Base-by-base conservation (phyloP, 257 asterid genomes). In the Apocynum venetum region DNA sequence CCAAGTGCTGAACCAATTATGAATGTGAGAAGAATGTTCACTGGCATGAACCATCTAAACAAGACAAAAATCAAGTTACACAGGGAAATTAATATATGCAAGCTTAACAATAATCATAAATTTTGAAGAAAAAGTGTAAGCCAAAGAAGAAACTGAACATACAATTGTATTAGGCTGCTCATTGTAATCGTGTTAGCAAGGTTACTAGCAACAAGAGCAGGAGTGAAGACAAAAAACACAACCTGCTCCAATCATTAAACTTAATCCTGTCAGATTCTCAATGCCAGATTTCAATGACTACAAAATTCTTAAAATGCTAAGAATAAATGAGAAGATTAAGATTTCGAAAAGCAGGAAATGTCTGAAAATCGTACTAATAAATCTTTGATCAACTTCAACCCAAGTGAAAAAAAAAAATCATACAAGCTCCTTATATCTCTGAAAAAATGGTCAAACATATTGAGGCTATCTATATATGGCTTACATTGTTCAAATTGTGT, bases 21-120 rank as follows among this genome's bases (percentile, higher is more conserved):
- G n/a, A 80, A 80, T 0, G 86, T 80, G 48, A 85, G 71, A 72
- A 85, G 83, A 78, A 80, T 72, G 59, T 80, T 85, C 72, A 82
- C 79, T 0, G 84, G 88, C 66, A 83, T 78, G 75, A 85, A 85
- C 88, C 88, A 85, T 78, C 88, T 85, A 74, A 25, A 74, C 56
- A 71, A 48, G 59, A 70, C 12, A 64, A 70, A 20, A 25, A 14
- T n/a, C 20, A 2, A 44, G 31, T 25, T 25, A 25, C 31, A 25
- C 31, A 44, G 2, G 46, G n/a, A 31, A n/a, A 44, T 1, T 8
- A 47, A 10, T 9, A n/a, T 11, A 25, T 46, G 8, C 19, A 40
- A 73, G 25, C 3, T 8, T 51, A 36, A 25, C 31, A 25, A 25
- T 51, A 36, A 36, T 31, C 1, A 49, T 46, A 46, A 46, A 14